Percentiles rank a stretch among this genome's conserved stretches.
Conservation (phyloP, 2,329 filamentous ascomycete species). For the Colletotrichum plurivorum region DNA sequence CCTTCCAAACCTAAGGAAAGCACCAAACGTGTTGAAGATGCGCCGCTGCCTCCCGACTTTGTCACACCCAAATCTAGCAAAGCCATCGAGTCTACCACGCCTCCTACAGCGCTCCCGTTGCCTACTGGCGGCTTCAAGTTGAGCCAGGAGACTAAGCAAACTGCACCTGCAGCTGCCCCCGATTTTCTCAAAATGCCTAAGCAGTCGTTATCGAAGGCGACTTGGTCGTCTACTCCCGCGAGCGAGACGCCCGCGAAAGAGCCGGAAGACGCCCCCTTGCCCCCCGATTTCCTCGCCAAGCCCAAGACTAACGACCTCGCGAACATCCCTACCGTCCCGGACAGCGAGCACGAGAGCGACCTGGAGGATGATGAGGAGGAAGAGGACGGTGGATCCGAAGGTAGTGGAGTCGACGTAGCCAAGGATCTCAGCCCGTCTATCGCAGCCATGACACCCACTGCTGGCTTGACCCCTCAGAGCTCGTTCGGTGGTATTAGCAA, state of each 20-base stretch:
- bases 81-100: slow-evolving; percentile 30
- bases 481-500: slow-evolving; percentile 68
- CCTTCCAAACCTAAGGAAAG: slow-evolving; percentile 41
- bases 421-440: slow-evolving; percentile 72
- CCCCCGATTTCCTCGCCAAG: slow-evolving; percentile 53
- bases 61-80: slow-evolving; percentile 50
- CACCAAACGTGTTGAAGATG: slow-evolving; percentile 45
- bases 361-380: slow-evolving; percentile 55
- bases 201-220: slow-evolving; percentile 36
- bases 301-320: slow-evolving; percentile 46
- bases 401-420: slow-evolving; percentile 75
- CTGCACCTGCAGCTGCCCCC: slow-evolving; percentile 40
- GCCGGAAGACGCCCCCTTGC: slow-evolving; percentile 56
- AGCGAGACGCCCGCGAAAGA: slow-evolving; percentile 41
- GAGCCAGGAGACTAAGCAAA: slow-evolving; percentile 40
- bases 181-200: slow-evolving; percentile 39
- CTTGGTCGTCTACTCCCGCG: slow-evolving; percentile 34
- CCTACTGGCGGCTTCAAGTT: slow-evolving; percentile 10
- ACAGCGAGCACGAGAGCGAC: slow-evolving; percentile 44
- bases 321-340: slow-evolving; percentile 35
- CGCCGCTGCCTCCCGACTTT: slow-evolving; percentile 57
- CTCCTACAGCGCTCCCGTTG: slow-evolving; percentile 23
- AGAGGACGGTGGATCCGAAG: slow-evolving; percentile 66
- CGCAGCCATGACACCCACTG: slow-evolving; percentile 59
- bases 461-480: slow-evolving; percentile 69